phyloP scores from a whole-genome alignment of 768 basidiomycete genomes.

The Pisolithus microcarpus region DNA sequence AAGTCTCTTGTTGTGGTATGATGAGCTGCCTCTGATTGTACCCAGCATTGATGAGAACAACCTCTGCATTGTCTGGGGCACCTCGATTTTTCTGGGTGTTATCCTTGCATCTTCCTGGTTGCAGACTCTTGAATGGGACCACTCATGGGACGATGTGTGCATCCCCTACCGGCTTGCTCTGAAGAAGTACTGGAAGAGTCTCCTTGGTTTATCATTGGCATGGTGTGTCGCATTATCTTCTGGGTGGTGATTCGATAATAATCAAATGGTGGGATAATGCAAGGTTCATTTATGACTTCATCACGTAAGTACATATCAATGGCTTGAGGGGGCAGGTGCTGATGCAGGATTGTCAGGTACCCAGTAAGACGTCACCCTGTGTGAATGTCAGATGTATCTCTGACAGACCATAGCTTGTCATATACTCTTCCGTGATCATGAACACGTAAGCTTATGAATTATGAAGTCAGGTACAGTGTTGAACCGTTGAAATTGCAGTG shows the following conservation, averaged over 20 bases:
- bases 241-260: not conserved
- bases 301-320: conserved; percentile 41
- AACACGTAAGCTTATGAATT: conserved; percentile 36
- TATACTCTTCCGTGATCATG: conserved; percentile 75
- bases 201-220: conserved; percentile 66
- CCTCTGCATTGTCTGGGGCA: conserved; percentile 53
- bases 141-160: conserved; percentile 56
- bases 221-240: conserved; percentile 40
- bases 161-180: conserved; percentile 76
- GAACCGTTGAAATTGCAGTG: conserved; percentile 27
- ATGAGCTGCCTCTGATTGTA: not conserved
- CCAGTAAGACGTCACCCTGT: conserved; percentile 40
- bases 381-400: not conserved
- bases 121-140: conserved; percentile 69
- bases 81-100: conserved; percentile 63
- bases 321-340: not conserved
- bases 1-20: conserved; percentile 18
- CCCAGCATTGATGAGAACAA: too few relatives aligned
- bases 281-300: conserved; percentile 77
- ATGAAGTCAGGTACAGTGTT: not conserved
- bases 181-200: conserved; percentile 67
- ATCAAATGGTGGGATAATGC: conserved; percentile 2
- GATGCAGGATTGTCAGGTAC: conserved; percentile 35
- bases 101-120: conserved; percentile 68
- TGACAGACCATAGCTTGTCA: conserved; percentile 48